Percentiles rank a stretch among this genome's conserved stretches.
Evolutionary conservation across 2,329 filamentous ascomycete species (phyloP).

Genomic region (Sphaerulina populicola): DNA sequence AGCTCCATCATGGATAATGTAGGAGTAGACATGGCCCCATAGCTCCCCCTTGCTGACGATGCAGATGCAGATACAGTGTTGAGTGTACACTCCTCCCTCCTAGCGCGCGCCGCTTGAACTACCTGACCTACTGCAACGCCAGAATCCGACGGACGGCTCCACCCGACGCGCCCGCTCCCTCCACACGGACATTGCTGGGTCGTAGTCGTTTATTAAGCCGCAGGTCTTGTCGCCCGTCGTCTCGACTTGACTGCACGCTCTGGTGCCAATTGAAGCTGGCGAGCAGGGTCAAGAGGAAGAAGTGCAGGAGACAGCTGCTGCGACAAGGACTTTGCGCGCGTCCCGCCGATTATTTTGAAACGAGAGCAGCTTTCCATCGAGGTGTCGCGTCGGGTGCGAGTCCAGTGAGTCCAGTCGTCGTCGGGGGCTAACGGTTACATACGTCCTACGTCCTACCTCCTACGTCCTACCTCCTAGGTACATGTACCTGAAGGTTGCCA

Average conservation of each 20-base stretch:
- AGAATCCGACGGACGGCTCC: conserved; percentile 5
- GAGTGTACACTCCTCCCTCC: too few species aligned
- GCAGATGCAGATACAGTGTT: too few species aligned
- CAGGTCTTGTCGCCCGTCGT: neutral
- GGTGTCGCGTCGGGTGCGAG: too few species aligned
- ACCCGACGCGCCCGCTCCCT: neutral
- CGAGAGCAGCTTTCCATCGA: conserved; percentile 2
- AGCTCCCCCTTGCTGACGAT: neutral
- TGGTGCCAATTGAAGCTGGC: neutral
- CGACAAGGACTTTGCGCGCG: conserved; percentile 10
- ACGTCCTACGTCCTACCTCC: too few species aligned
- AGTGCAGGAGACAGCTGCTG: neutral
- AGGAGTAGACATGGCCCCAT: neutral
- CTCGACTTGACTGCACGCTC: neutral
- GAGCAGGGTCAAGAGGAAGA: neutral
- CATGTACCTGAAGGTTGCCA: too few species aligned
- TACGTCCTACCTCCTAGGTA: too few species aligned
- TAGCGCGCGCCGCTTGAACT: neutral
- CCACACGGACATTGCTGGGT: conserved; percentile 1
- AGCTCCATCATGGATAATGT: neutral
- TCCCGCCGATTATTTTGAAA: conserved; percentile 13
- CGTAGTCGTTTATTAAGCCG: neutral
- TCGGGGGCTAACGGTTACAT: too few species aligned
- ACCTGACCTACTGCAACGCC: too few species aligned
- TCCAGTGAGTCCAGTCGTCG: too few species aligned